phyloP scores from a whole-genome alignment of 768 basidiomycete species.

The Panaeolus papilionaceus region DNA sequence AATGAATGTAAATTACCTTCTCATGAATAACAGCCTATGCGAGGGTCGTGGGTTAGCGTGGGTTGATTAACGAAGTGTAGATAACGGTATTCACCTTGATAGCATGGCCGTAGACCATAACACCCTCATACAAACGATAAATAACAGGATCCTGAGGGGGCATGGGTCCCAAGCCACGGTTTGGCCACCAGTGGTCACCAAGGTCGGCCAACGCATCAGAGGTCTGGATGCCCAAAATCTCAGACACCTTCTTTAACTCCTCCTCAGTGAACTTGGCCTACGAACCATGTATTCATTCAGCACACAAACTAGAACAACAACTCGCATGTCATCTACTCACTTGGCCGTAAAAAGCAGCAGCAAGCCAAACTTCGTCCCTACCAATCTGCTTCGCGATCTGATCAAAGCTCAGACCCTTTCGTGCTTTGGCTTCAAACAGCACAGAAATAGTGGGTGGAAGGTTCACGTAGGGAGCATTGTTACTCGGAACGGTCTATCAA shows the following conservation, averaged over 20 bases:
- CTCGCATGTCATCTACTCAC: conserved; percentile 38
- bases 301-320: not conserved
- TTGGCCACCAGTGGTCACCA: conserved; percentile 77
- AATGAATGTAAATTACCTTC: conserved; percentile 53
- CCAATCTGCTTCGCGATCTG: conserved; percentile 68
- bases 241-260: conserved; percentile 60
- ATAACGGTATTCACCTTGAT: conserved; percentile 57
- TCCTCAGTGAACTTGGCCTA: conserved; percentile 73
- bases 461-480: conserved; percentile 50
- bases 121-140: conserved; percentile 82
- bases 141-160: conserved; percentile 83
- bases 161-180: conserved; percentile 70
- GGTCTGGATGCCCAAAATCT: conserved; percentile 55
- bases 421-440: conserved; percentile 71
- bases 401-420: conserved; percentile 76
- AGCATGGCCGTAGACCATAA: conserved; percentile 79
- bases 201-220: conserved; percentile 47
- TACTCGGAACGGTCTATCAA: conserved; percentile 48
- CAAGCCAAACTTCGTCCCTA: conserved; percentile 84
- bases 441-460: conserved; percentile 55
- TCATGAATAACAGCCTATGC: conserved; percentile 73
- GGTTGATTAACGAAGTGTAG: not conserved
- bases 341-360: conserved; percentile 84
- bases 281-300: not conserved
- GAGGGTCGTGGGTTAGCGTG: not conserved